A percentile compares a stretch with the other conserved stretches of the same genome.
Conservation (phyloP, 2,329 filamentous ascomycete genomes). For the Talaromyces atroroseus region DNA sequence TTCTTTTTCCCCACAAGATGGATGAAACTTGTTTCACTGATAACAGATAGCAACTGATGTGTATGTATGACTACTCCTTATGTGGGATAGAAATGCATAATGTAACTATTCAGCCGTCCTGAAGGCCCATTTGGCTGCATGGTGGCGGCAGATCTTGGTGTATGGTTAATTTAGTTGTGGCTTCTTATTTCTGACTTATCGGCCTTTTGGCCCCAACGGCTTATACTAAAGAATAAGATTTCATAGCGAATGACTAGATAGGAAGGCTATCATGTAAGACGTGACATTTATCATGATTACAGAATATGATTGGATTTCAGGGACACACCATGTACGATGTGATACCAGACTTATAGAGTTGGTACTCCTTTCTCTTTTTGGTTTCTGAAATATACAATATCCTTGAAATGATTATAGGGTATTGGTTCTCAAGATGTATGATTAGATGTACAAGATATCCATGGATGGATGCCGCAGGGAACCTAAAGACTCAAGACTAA, state of each 20-base stretch:
- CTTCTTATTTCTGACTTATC: neutral
- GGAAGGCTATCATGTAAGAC: neutral
- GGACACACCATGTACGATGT: too few species aligned
- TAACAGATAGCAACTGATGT: neutral
- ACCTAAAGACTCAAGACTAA: neutral
- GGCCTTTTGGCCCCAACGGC: conserved; percentile 6
- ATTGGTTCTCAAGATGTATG: too few species aligned
- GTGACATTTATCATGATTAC: neutral
- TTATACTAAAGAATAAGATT: neutral
- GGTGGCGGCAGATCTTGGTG: conserved; percentile 15
- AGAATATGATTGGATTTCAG: too few species aligned
- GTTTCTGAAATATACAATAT: too few species aligned
- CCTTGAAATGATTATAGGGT: too few species aligned
- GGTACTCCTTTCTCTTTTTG: too few species aligned
- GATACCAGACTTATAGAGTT: neutral
- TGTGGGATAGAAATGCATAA: neutral
- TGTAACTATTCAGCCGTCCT: neutral
- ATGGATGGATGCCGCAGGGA: neutral
- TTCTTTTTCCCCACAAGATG: neutral
- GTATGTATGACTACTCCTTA: neutral
- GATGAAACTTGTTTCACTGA: neutral
- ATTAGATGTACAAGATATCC: neutral
- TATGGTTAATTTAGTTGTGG: neutral
- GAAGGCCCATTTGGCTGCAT: conserved; percentile 7
- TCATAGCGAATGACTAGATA: neutral